These are phyloP conservation scores for Filobasidium floriforme DNA, from an alignment of 768 basidiomycete genomes.

Conservation along the genomic window DNA sequence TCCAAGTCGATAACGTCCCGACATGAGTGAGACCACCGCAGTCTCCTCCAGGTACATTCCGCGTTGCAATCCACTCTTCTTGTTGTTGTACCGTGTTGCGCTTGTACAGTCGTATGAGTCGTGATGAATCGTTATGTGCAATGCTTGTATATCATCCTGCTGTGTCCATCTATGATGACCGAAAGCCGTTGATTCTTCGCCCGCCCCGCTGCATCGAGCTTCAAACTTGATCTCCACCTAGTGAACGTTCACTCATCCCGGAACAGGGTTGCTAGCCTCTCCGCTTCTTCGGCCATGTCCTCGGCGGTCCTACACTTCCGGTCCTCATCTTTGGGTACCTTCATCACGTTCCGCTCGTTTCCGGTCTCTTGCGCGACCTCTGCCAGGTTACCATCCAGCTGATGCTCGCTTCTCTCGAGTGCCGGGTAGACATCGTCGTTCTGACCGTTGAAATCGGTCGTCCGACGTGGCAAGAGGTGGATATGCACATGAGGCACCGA, in stretches of 20 bases:
- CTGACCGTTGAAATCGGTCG: slow-evolving; percentile 47
- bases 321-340: slow-evolving; percentile 52
- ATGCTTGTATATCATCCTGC: too few species aligned
- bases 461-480: slow-evolving; percentile 77
- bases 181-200: too few species aligned
- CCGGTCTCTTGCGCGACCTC: slow-evolving; percentile 25
- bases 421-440: slow-evolving; percentile 55
- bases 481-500: slow-evolving; percentile 93
- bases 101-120: too few species aligned
- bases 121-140: too few species aligned
- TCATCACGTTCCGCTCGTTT: slow-evolving; percentile 11
- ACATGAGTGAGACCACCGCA: too few species aligned
- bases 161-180: too few species aligned
- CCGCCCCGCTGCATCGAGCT: too few species aligned
- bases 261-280: slow-evolving; percentile 60
- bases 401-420: slow-evolving; percentile 53
- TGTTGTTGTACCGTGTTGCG: too few species aligned
- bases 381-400: slow-evolving; percentile 36
- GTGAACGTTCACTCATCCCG: slow-evolving; percentile 2
- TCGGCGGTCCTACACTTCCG: slow-evolving; percentile 56
- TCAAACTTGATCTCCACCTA: background rate
- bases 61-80: too few species aligned
- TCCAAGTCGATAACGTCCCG: too few species aligned
- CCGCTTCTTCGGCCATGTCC: slow-evolving; percentile 76
- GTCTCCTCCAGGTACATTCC: too few species aligned